Conservation (phyloP, 352 stramenopile genomes). For the Phytophthora meadii region DNA sequence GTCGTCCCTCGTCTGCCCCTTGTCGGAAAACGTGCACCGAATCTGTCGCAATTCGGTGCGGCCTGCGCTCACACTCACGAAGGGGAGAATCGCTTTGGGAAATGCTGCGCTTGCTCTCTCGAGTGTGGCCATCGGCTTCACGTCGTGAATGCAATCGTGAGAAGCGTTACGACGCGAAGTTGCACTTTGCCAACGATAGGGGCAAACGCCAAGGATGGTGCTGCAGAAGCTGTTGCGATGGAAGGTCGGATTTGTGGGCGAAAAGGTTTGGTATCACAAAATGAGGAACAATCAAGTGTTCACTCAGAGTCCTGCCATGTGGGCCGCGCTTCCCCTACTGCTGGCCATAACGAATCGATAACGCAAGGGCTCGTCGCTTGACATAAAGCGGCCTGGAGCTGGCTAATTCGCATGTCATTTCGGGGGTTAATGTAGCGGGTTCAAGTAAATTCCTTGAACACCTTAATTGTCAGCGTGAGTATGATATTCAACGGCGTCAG, state of each 20-base stretch:
- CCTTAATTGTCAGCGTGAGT: constrained; percentile 1
- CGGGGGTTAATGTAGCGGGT: constrained; percentile 1
- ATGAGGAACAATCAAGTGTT: constrained; percentile 34
- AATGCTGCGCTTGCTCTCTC: too few relatives aligned
- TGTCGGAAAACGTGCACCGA: constrained; percentile 4
- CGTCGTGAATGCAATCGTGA: background rate
- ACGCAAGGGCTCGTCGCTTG: constrained; percentile 1
- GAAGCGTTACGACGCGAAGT: constrained; percentile 3
- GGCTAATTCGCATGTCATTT: constrained; percentile 5
- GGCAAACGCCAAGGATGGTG: background rate
- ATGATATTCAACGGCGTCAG: too few relatives aligned
- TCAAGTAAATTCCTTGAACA: constrained; percentile 30
- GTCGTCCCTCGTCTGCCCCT: constrained; percentile 4
- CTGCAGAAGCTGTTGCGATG: constrained; percentile 21
- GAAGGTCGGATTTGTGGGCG: constrained; percentile 27
- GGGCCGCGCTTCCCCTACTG: constrained; percentile 16
- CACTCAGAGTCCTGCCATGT: constrained; percentile 19
- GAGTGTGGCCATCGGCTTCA: too few relatives aligned
- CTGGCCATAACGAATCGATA: constrained; percentile 24
- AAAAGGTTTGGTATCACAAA: constrained; percentile 3
- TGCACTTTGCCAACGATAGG: background rate
- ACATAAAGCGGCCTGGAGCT: background rate
- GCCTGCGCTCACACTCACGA: background rate
- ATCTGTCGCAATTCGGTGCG: constrained; percentile 4
- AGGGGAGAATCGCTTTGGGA: background rate